phyloP scores from a whole-genome alignment of 305 asterid species.

The Withania somnifera region DNA sequence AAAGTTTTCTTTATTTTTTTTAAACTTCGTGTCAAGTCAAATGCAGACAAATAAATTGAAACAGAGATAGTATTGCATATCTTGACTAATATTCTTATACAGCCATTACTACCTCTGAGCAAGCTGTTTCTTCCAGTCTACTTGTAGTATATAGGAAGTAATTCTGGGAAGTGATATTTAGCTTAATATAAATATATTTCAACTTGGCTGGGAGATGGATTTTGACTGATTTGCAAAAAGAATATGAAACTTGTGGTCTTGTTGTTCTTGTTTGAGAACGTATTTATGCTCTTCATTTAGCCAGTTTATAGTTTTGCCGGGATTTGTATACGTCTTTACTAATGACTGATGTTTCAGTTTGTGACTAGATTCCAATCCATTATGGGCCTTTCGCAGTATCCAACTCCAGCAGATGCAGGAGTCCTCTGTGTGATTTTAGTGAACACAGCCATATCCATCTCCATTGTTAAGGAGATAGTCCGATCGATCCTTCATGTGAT shows the following conservation, averaged over 20 bases:
- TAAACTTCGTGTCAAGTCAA: too few species aligned
- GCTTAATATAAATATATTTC: not conserved
- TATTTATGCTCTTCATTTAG: not conserved
- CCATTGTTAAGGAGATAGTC: slow-evolving; percentile 62
- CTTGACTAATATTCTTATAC: too few species aligned
- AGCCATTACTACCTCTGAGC: not conserved
- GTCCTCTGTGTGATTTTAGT: slow-evolving; percentile 75
- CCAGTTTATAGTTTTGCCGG: not conserved
- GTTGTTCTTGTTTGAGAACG: not conserved
- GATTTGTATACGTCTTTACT: not conserved
- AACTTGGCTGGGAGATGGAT: not conserved
- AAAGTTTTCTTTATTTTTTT: too few species aligned
- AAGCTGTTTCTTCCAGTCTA: not conserved
- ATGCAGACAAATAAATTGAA: too few species aligned
- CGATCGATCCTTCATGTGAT: slow-evolving; percentile 59
- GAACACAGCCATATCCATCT: slow-evolving; percentile 80
- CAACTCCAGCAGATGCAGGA: slow-evolving; percentile 79
- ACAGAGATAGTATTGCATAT: too few species aligned
- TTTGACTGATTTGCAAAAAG: not conserved
- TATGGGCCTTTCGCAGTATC: slow-evolving; percentile 83
- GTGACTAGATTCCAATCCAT: slow-evolving; percentile 19
- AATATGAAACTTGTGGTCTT: not conserved
- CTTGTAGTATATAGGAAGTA: not conserved
- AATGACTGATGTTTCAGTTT: not conserved
- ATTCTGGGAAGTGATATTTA: not conserved